Evolutionary conservation across 352 stramenopile genomes (phyloP).

Genomic region (Phytophthora pseudosyringae): DNA sequence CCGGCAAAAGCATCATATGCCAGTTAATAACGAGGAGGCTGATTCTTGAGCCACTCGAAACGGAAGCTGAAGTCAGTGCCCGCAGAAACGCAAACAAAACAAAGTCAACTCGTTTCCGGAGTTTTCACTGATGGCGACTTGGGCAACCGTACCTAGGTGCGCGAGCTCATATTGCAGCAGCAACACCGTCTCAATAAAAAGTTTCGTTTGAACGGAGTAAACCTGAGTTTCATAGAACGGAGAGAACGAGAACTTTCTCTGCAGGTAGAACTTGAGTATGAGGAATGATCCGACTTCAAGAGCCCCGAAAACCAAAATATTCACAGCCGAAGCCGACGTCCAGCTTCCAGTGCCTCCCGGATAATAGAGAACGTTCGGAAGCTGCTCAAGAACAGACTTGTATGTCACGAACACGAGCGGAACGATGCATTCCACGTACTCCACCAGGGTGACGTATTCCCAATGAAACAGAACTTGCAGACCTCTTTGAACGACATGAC

Average conservation of each 20-base stretch:
- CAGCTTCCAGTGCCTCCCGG: neutral
- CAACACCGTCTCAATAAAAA: conserved; percentile 1
- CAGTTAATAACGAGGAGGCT: no score
- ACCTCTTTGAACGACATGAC: neutral
- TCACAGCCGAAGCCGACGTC: conserved; percentile 1
- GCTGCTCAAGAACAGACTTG: neutral
- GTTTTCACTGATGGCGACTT: neutral
- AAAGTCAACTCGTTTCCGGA: neutral
- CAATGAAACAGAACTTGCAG: conserved; percentile 12
- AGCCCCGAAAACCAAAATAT: conserved; percentile 21
- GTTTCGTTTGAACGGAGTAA: conserved; percentile 1
- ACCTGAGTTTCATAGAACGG: conserved; percentile 35
- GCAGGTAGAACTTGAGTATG: conserved; percentile 22
- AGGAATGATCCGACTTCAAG: conserved; percentile 44
- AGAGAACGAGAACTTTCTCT: conserved; percentile 35
- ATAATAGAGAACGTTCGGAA: conserved; percentile 7
- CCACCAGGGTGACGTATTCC: conserved; percentile 13
- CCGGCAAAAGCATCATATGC: no score
- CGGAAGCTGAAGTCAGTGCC: conserved; percentile 17
- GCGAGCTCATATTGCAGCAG: conserved; percentile 24
- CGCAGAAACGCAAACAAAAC: no score
- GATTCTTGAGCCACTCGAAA: conserved; percentile 13
- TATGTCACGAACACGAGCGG: conserved; percentile 10
- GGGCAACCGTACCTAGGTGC: no score
- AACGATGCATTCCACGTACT: conserved; percentile 13